Base-by-base conservation (phyloP, 2,329 filamentous ascomycete species). In the Stenocarpella maydis region DNA sequence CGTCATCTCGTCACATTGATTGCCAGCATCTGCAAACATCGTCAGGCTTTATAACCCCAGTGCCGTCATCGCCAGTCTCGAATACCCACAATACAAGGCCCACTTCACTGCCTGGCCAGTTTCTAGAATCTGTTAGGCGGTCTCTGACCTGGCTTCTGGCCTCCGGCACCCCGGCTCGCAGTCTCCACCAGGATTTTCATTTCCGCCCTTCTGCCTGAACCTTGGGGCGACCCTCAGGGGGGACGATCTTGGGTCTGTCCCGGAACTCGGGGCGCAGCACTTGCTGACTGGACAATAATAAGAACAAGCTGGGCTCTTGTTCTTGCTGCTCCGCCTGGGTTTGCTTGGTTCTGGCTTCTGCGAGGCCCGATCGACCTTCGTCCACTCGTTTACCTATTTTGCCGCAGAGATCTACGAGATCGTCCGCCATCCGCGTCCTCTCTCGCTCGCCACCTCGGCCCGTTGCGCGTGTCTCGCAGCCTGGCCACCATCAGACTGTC, bases 331-430 rank as follows among this genome's bases (percentile, higher is more conserved):
- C 41, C 69, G 65, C 52, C 58, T 7, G 52, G 12, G 5, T 31
- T 58, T 54, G 24, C 34, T 54, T 37, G 58, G 19, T 66, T 54
- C 39, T 58, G 61, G 21, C 15, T 55, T 60, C 52, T 69, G 53
- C 50, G 45, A 69, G 67, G 61, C 60, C n/a, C 53, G 47, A 69
- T 52, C 49, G 63, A 65, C 67, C 70, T 71, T 69, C 67, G 58
- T 71, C 70, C 70, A 67, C 67, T 71, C 70, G 70, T 69, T 71
- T 65, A 68, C 26, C 49, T 47, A 37, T 49, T 69, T 60, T 45
- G 54, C 65, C 54, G 55, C 67, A 49, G 34, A 31, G 67, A 71
- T 71, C 70, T 69, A 66, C 67, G 43, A 37, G 55, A 71, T 69
- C 67, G 61, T 39, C 66, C 61, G 54, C 47, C 66, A 55, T 49